Base-by-base conservation (phyloP, 768 basidiomycete species). In the Harrya chromipes region DNA sequence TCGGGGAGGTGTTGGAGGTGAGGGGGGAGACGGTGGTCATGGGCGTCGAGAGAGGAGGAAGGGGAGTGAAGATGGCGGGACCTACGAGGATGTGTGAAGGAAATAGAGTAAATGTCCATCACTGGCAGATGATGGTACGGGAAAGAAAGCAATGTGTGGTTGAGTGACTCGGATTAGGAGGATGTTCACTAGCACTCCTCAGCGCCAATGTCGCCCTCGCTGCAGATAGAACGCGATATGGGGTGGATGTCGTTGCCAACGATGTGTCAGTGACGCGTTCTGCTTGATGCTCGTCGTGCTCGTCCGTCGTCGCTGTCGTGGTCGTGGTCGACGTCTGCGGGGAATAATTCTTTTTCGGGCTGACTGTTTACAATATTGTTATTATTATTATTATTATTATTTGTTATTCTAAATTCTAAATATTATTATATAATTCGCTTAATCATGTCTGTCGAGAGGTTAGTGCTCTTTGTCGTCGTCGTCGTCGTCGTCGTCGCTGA, bases 101-200 rank as follows among this genome's bases (percentile, higher is more conserved):
- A 90, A 59, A 90, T 90, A 47, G 92, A 90, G 81, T 94, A 95
- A 67, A 94, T 83, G 69, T 97, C 94, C 94, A 97, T 94, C 37
- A 26, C 40, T 50, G 40, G 35, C 1, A 3, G 10, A 11, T 3
- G 33, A 16, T 37, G 43, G 38, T 52, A 43, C 9, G 2, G 29
- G 36, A 13, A 43, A 19, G 49, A 24, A 29, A 34, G 31, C 29
- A 50, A 49, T n/a, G n/a, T n/a, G 52, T 14, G 40, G 6, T 14
- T 26, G 47, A 50, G 50, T 62, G 59, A 47, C 38, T 49, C 36
- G 50, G 48, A 55, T 65, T 65, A 63, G 60, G 60, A 48, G 42
- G 60, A 57, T 63, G 52, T 63, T 51, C 42, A 33, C 1, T 33
- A 9, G 2, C 14, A 37, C 62, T 53, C 59, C 55, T 61, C 59